Conservation (phyloP, 2,329 filamentous ascomycete genomes). For the Plectosphaerella sp. region DNA sequence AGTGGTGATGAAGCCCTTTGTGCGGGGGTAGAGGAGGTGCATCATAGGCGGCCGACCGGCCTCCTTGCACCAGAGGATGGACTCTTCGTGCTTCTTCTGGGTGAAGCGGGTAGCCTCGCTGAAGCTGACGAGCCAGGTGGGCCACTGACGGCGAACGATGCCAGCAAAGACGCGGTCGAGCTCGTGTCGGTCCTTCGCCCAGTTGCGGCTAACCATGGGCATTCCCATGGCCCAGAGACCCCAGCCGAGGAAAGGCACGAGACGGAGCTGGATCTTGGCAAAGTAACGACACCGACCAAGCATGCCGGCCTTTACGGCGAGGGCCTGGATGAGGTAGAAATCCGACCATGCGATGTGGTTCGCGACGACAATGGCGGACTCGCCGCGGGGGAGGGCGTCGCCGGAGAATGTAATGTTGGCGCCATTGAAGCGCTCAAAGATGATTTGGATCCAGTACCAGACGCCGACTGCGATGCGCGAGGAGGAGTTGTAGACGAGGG, state of each 20-base stretch:
- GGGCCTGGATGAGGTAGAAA: constrained; percentile 60
- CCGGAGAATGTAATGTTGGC: constrained; percentile 50
- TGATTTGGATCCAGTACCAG: constrained; percentile 53
- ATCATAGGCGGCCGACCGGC: constrained; percentile 45
- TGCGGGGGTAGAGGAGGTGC: constrained; percentile 56
- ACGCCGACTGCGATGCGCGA: constrained; percentile 49
- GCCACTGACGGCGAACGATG: constrained; percentile 46
- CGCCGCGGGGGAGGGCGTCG: constrained; percentile 43
- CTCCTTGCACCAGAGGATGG: constrained; percentile 46
- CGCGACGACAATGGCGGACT: constrained; percentile 55
- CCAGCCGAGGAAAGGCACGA: constrained; percentile 59
- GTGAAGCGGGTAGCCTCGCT: constrained; percentile 61
- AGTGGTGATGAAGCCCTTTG: constrained; percentile 56
- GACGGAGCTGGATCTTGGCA: constrained; percentile 53
- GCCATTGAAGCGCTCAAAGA: constrained; percentile 51
- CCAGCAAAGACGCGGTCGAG: constrained; percentile 53
- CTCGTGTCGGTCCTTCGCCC: constrained; percentile 52
- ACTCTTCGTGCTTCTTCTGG: constrained; percentile 44
- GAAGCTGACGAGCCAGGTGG: constrained; percentile 61
- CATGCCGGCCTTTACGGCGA: constrained; percentile 52
- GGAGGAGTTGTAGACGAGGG: constrained; percentile 47
- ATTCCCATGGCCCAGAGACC: constrained; percentile 62
- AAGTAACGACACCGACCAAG: constrained; percentile 59
- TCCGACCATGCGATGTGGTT: constrained; percentile 60
- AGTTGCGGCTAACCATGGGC: constrained; percentile 57